These are phyloP conservation scores for Hamigera avellanea DNA, from an alignment of 495 filamentous ascomycete genomes.

Conservation along the genomic window DNA sequence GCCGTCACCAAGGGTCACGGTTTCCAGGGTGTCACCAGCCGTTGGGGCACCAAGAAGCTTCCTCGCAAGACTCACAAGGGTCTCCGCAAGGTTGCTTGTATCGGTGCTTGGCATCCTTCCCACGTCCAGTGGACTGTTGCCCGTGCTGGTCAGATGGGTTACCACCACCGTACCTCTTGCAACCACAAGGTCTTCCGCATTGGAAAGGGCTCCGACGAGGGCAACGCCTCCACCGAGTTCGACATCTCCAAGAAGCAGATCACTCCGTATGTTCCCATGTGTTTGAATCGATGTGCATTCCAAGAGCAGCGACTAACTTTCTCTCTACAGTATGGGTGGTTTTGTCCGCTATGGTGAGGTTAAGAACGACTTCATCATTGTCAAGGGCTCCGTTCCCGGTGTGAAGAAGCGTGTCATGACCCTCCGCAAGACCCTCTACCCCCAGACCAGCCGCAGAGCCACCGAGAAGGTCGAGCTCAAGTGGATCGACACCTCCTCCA, in stretches of 20 bases:
- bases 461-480: slow-evolving; percentile 99
- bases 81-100: slow-evolving; percentile 99
- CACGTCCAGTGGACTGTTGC: slow-evolving; percentile 99
- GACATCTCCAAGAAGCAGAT: slow-evolving; percentile 99
- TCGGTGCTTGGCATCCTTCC: slow-evolving; percentile 99
- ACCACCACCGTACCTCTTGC: slow-evolving; percentile 99
- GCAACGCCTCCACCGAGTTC: slow-evolving; percentile 88
- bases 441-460: slow-evolving; percentile 85
- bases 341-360: slow-evolving; percentile 99
- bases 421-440: slow-evolving; percentile 97
- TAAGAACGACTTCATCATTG: slow-evolving; percentile 97
- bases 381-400: slow-evolving; percentile 96
- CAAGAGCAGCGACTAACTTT: not conserved
- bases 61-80: slow-evolving; percentile 99
- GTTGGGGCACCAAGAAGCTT: slow-evolving; percentile 99
- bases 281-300: not conserved
- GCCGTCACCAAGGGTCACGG: slow-evolving; percentile 99
- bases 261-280: slow-evolving; percentile 71
- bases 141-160: slow-evolving; percentile 99
- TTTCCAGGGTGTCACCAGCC: slow-evolving; percentile 89
- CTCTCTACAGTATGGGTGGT: slow-evolving; percentile 73
- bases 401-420: slow-evolving; percentile 99
- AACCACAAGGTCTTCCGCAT: slow-evolving; percentile 99
- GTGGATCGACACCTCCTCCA: slow-evolving; percentile 99
- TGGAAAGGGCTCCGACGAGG: slow-evolving; percentile 77